These are phyloP conservation scores for Colletotrichum tamarilloi DNA, from an alignment of 2,329 filamentous ascomycete genomes.

Conservation along the genomic window DNA sequence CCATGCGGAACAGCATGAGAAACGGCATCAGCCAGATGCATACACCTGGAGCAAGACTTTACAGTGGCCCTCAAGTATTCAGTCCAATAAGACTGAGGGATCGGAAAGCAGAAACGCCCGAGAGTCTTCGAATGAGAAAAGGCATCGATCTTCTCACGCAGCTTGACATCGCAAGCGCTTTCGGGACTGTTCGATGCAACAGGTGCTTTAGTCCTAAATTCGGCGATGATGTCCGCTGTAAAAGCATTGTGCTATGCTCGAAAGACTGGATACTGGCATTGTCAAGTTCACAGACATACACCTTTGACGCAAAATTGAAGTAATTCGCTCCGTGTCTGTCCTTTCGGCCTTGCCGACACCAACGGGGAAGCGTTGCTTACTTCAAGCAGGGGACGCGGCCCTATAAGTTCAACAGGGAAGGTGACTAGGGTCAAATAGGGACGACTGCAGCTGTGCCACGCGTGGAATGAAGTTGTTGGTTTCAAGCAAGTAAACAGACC, in stretches of 20 bases:
- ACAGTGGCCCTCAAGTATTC: background rate
- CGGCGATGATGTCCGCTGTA: background rate
- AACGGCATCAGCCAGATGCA: background rate
- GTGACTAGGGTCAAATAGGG: background rate
- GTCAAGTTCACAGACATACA: background rate
- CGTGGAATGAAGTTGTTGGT: background rate
- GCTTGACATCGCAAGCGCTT: background rate
- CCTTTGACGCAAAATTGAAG: background rate
- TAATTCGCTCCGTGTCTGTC: background rate
- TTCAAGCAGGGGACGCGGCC: background rate
- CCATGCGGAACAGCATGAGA: background rate
- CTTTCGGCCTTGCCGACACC: background rate
- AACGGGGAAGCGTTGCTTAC: background rate
- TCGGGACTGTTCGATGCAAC: background rate
- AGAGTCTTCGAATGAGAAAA: background rate
- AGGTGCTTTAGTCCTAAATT: background rate
- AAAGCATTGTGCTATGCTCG: background rate
- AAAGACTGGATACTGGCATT: background rate
- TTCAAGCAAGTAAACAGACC: background rate
- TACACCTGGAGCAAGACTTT: background rate
- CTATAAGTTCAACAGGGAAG: background rate
- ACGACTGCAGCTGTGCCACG: background rate
- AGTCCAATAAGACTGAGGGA: background rate
- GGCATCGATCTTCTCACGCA: background rate
- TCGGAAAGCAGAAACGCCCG: background rate